Evolutionary conservation across 208 protist genomes (phyloP).

Genomic region (Acanthamoeba sp.): DNA sequence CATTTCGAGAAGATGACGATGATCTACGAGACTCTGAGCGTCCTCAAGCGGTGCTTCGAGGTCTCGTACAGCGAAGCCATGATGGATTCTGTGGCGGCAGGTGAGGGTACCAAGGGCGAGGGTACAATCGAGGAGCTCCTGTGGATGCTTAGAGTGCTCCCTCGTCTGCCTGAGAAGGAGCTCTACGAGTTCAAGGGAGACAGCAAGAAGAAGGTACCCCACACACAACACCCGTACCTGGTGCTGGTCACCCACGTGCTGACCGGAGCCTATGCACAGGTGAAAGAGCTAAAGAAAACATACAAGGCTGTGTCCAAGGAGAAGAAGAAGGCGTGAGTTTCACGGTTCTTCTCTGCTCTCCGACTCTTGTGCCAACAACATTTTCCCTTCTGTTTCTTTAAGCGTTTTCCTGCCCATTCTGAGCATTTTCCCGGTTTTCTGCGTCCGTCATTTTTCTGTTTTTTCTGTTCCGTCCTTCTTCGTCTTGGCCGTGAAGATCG

Average conservation of each 20-base stretch:
- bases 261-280: neutral
- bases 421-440: constrained; percentile 17
- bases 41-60: constrained; percentile 60
- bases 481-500: neutral
- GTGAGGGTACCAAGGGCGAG: constrained; percentile 1
- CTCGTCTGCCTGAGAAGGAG: constrained; percentile 66
- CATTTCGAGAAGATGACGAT: constrained; percentile 77
- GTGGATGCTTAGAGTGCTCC: constrained; percentile 58
- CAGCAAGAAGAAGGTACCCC: constrained; percentile 54
- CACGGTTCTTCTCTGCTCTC: neutral
- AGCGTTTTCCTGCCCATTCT: neutral
- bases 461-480: neutral
- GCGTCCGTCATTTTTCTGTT: neutral
- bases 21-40: constrained; percentile 66
- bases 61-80: neutral
- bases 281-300: constrained; percentile 16
- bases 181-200: constrained; percentile 66
- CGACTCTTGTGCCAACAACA: neutral
- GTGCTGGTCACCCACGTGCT: no score
- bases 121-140: constrained; percentile 12
- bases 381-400: neutral
- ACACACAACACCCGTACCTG: neutral
- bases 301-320: constrained; percentile 28
- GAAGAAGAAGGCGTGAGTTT: constrained; percentile 24
- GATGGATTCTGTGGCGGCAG: neutral